A percentile compares a stretch with the other conserved stretches of the same genome.
Evolutionary conservation across 2,329 filamentous ascomycete species (phyloP).

Genomic region (Knufia petricola): DNA sequence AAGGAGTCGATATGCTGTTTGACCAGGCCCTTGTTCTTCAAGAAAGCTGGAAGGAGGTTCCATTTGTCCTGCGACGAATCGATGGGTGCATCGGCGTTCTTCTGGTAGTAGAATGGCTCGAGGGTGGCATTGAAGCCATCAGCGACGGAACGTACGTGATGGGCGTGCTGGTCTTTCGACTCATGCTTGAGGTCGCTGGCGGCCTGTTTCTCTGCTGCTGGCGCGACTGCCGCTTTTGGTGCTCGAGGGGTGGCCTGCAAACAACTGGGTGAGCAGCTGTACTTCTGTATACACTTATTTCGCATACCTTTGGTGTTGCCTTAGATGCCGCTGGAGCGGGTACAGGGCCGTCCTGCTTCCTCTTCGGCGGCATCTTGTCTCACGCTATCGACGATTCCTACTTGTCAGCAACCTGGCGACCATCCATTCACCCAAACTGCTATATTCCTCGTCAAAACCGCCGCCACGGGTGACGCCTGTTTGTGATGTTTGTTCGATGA

Average conservation of each 20-base stretch:
- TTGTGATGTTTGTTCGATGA: no score
- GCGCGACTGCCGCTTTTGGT: neutral
- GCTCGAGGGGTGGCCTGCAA: conserved; percentile 5
- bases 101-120: conserved; percentile 61
- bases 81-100: conserved; percentile 58
- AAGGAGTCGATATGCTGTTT: conserved; percentile 99
- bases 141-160: conserved; percentile 12
- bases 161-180: conserved; percentile 11
- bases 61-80: conserved; percentile 77
- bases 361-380: conserved; percentile 20
- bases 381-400: neutral
- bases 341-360: conserved; percentile 19
- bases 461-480: no score
- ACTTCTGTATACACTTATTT: no score
- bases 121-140: conserved; percentile 53
- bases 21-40: conserved; percentile 93
- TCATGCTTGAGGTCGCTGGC: conserved; percentile 7
- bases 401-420: neutral
- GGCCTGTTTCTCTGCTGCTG: conserved; percentile 1
- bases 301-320: conserved; percentile 16
- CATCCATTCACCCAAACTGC: no score
- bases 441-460: no score
- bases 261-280: neutral
- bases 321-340: conserved; percentile 10
- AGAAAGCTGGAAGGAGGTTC: conserved; percentile 91